Conservation (phyloP, 2,329 filamentous ascomycete genomes). For the Dichotomopilus funicola region DNA sequence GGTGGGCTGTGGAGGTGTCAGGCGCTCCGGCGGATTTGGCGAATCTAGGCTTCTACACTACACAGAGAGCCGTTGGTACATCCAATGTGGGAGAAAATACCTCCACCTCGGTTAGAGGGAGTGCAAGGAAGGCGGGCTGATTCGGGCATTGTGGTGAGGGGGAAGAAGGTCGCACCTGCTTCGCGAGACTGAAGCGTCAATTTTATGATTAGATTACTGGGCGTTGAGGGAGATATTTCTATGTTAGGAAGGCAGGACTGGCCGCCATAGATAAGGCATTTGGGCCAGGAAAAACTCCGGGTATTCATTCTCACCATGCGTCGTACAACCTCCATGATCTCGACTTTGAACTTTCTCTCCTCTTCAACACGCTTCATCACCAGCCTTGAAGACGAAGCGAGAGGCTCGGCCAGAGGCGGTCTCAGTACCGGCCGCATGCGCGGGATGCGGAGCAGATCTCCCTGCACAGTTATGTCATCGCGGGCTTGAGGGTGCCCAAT, state of each 20-base stretch:
- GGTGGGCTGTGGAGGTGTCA: neutral
- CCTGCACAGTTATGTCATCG: neutral
- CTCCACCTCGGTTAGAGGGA: neutral
- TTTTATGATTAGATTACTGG: too few relatives aligned
- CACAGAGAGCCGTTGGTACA: too few relatives aligned
- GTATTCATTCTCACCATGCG: too few relatives aligned
- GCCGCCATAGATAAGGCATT: too few relatives aligned
- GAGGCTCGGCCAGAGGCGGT: neutral
- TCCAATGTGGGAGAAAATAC: neutral
- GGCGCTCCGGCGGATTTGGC: neutral
- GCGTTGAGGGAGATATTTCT: too few relatives aligned
- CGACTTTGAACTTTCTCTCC: too few relatives aligned
- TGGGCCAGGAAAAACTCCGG: too few relatives aligned
- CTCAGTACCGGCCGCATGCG: neutral
- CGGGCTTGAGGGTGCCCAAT: too few relatives aligned
- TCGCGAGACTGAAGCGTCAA: too few relatives aligned
- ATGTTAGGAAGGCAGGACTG: too few relatives aligned
- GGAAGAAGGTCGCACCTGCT: neutral
- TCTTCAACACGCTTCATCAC: too few relatives aligned
- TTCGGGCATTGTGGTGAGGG: neutral
- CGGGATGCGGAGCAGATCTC: neutral
- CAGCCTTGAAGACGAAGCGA: neutral
- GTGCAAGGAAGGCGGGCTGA: neutral
- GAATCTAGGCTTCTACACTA: neutral
- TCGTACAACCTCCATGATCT: too few relatives aligned